Evolutionary conservation across 2,329 filamentous ascomycete genomes (phyloP).

Genomic region (Monosporascus sp.): DNA sequence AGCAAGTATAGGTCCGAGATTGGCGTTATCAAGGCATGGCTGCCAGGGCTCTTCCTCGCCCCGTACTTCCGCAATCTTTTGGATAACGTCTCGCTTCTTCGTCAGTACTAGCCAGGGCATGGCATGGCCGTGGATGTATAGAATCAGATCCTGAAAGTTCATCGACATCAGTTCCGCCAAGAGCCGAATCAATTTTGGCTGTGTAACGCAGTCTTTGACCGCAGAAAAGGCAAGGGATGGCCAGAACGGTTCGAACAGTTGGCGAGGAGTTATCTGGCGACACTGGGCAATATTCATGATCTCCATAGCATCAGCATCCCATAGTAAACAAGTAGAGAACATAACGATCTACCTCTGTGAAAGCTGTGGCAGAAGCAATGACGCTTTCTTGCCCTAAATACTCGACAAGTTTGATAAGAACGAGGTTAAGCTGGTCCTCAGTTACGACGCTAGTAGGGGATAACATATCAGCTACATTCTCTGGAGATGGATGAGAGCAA

Average conservation of each 20-base stretch:
- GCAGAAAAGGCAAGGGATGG: conserved; percentile 74
- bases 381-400: conserved; percentile 81
- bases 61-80: conserved; percentile 73
- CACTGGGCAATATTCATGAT: conserved; percentile 66
- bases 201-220: conserved; percentile 72
- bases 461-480: conserved; percentile 2
- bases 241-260: conserved; percentile 85
- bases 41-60: conserved; percentile 60
- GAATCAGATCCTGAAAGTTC: conserved; percentile 67
- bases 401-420: conserved; percentile 76
- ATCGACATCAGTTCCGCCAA: conserved; percentile 78
- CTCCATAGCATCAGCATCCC: conserved; percentile 13
- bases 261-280: conserved; percentile 55
- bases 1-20: conserved; percentile 54
- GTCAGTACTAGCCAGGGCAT: conserved; percentile 81
- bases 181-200: conserved; percentile 76
- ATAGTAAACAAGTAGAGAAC: neutral
- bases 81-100: conserved; percentile 71
- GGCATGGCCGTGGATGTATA: conserved; percentile 73
- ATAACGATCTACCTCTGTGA: conserved; percentile 60
- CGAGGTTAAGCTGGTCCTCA: conserved; percentile 81
- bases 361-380: conserved; percentile 74
- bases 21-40: conserved; percentile 49
- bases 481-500: neutral
- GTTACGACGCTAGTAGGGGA: conserved; percentile 51